Percentiles rank a stretch among this genome's conserved stretches.
phyloP scores from a whole-genome alignment of 75 land plant genomes.

The Ceratopteris richardii region DNA sequence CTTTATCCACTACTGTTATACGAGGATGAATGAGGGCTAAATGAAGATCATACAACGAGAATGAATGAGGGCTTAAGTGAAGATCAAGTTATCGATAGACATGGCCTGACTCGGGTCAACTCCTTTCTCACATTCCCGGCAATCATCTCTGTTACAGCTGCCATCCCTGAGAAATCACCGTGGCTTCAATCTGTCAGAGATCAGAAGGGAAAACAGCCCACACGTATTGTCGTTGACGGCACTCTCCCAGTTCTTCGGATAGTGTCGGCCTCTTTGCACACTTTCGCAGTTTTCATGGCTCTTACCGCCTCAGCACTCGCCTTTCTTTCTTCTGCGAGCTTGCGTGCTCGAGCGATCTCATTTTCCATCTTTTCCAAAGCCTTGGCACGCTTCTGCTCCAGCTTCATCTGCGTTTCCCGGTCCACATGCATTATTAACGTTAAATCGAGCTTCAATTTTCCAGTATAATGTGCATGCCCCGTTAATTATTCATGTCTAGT shows the following conservation, averaged over 20 bases:
- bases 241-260: conserved; percentile 48
- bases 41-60: too few species aligned
- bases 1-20: too few species aligned
- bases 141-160: too few species aligned
- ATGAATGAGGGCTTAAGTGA: too few species aligned
- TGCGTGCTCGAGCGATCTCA: conserved; percentile 62
- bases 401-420: conserved; percentile 39
- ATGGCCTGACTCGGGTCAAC: too few species aligned
- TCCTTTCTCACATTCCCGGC: too few species aligned
- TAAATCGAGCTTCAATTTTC: not conserved
- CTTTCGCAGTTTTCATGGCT: conserved; percentile 61
- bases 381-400: conserved; percentile 61
- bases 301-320: conserved; percentile 75
- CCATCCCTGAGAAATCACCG: not conserved
- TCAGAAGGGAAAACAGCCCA: conserved; percentile 38
- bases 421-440: not conserved
- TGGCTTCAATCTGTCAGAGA: not conserved
- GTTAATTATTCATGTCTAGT: not conserved
- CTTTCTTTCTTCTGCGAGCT: conserved; percentile 72
- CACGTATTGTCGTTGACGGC: conserved; percentile 24
- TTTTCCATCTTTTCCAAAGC: conserved; percentile 78
- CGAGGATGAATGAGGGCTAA: too few species aligned
- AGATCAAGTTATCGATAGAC: too few species aligned
- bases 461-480: not conserved
- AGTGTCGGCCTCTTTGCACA: conserved; percentile 38